phyloP scores from a whole-genome alignment of 2,329 filamentous ascomycete species.

The Ophioceras dolichostomum region DNA sequence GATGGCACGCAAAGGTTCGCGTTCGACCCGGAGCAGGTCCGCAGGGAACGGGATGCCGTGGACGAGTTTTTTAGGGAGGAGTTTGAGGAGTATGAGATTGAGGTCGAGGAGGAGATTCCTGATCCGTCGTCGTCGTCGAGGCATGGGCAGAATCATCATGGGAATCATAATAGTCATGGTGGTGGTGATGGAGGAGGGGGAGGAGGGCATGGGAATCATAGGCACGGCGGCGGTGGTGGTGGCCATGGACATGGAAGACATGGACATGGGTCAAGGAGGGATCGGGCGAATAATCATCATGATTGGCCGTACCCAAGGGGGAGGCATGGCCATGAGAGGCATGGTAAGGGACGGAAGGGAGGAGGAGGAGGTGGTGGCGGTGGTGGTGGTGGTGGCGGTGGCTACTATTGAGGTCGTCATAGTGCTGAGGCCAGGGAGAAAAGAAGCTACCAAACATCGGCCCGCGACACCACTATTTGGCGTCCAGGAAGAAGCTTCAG shows the following conservation, averaged over 20 bases:
- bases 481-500: too few relatives aligned
- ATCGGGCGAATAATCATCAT: conserved; percentile 1
- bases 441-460: too few relatives aligned
- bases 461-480: too few relatives aligned
- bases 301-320: conserved; percentile 1
- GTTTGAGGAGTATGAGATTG: conserved; percentile 65
- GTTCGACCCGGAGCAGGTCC: conserved; percentile 66
- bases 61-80: conserved; percentile 59
- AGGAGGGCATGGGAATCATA: neutral
- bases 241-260: too few relatives aligned
- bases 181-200: neutral
- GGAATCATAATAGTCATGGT: conserved; percentile 5
- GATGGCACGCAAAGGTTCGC: conserved; percentile 83
- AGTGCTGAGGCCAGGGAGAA: too few relatives aligned
- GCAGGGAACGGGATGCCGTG: conserved; percentile 56
- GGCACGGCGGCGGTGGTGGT: neutral
- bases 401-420: too few relatives aligned
- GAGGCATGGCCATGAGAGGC: conserved; percentile 2
- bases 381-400: too few relatives aligned
- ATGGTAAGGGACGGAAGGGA: conserved; percentile 3
- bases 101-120: conserved; percentile 54
- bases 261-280: conserved; percentile 3
- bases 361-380: neutral
- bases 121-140: conserved; percentile 12
- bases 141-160: conserved; percentile 6